These are phyloP conservation scores for Leishmania braziliensis DNA, from an alignment of 208 protist genomes.

Conservation along the genomic window DNA sequence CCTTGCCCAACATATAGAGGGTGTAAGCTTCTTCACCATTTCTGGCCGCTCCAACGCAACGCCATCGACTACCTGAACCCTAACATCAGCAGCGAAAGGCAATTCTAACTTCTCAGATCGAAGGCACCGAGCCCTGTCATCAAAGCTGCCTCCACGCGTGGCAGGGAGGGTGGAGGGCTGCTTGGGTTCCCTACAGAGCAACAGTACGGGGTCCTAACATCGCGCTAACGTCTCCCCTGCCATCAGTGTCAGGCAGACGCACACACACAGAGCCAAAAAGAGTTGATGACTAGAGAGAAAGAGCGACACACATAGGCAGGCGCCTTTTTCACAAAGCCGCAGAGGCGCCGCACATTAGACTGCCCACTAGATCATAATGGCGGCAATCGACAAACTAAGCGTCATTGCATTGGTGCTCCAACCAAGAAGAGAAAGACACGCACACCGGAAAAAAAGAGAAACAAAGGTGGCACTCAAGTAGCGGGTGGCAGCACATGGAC, in stretches of 20 bases:
- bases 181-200: background rate
- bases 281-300: background rate
- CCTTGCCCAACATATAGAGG: background rate
- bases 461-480: background rate
- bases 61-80: no score
- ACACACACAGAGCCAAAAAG: background rate
- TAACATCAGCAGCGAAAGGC: no score
- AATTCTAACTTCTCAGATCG: no score
- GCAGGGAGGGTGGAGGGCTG: background rate
- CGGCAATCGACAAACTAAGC: background rate
- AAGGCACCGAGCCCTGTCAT: no score
- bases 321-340: background rate
- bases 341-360: background rate
- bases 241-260: background rate
- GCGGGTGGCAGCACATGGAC: background rate
- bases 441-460: background rate
- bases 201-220: no score
- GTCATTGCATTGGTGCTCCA: background rate
- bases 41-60: background rate
- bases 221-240: background rate
- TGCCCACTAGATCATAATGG: background rate
- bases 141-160: no score
- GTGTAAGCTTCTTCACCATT: background rate
- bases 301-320: background rate
- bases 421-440: background rate